Base-by-base conservation (phyloP, 148 eudicot species). In the Bassia scoparia region DNA sequence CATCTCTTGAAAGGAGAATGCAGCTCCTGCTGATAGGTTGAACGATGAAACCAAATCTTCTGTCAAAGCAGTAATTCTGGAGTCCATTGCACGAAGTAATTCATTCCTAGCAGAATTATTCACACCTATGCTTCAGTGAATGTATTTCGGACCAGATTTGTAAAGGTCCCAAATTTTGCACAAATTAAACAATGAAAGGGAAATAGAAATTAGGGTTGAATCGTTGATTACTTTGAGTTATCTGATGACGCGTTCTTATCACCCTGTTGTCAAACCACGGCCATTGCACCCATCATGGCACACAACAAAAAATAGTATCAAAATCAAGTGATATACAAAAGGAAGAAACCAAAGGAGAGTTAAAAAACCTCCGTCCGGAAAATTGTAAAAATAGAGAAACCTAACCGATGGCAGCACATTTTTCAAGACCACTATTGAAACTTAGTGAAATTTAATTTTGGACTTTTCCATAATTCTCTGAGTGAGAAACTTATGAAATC, bases 11-110 rank as follows among this genome's bases (percentile, higher is more conserved):
- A 67, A 15, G 50, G 89, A 84, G 68, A 86, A 73, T 44, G 75
- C 67, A 31, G 82, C 63, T 74, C 86, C 89, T 85, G 86, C 84
- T 79, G 92, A 91, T 76, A 65, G 70, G 81, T 84, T 82, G 78
- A 92, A 83, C 73, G 92, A 81, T 75, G 89, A 61, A 78, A 79
- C 81, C 63, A 96, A 62, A 79, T 96, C 96, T 72, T 77, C 92
- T 49, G 83, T 78, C 64, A 96, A 76, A 65, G 91, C 87, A 18
- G 80, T 81, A 66, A 96, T 83, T 80, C 99, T 87, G 72, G 91
- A 83, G 80, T 90, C 92, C 86, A 96, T 84, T 63, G 97, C 99
- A 59, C 87, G 90, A 68, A 96, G 72, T 76, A 96, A 82, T 82
- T 90, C 99, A 83, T 96, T 87, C 89, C 99, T 96, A 84, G 59